Percentiles rank a stretch among this genome's conserved stretches.
phyloP scores from a whole-genome alignment of 805 yeast genomes.

The Groenewaldozyma tartarivorans region DNA sequence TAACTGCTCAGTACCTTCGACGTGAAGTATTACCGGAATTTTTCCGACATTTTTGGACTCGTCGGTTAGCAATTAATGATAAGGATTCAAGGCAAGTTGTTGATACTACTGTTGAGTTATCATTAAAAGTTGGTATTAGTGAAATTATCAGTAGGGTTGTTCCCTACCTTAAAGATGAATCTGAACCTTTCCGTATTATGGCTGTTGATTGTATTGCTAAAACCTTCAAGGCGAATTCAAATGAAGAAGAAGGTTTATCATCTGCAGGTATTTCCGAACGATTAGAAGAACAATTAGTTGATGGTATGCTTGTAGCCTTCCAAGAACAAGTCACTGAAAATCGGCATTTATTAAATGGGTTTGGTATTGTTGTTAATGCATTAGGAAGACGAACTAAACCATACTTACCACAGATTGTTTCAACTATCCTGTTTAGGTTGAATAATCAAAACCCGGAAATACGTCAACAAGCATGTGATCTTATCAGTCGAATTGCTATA shows the following conservation, averaged over 20 bases:
- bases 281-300: slow-evolving; percentile 58
- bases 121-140: slow-evolving; percentile 58
- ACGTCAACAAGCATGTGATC: slow-evolving; percentile 77
- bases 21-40: slow-evolving; percentile 51
- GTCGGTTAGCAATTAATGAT: slow-evolving; percentile 54
- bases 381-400: slow-evolving; percentile 59
- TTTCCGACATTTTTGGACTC: slow-evolving; percentile 67
- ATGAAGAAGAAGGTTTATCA: slow-evolving; percentile 31
- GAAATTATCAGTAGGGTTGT: slow-evolving; percentile 50
- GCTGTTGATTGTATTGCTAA: slow-evolving; percentile 60
- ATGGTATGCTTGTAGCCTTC: slow-evolving; percentile 65
- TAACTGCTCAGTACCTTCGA: slow-evolving; percentile 39
- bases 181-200: slow-evolving; percentile 73
- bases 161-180: slow-evolving; percentile 61
- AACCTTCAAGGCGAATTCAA: slow-evolving; percentile 31
- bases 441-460: slow-evolving; percentile 62
- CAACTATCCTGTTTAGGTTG: slow-evolving; percentile 62
- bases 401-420: slow-evolving; percentile 60
- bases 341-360: slow-evolving; percentile 45
- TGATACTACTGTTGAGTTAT: slow-evolving; percentile 59
- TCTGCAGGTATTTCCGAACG: slow-evolving; percentile 53
- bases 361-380: slow-evolving; percentile 53
- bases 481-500: slow-evolving; percentile 57
- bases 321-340: slow-evolving; percentile 67
- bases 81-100: slow-evolving; percentile 52